Evolutionary conservation across 2,329 filamentous ascomycete species (phyloP), one percentile per base, ranked within the genome.

Genomic region (Seiridium cupressi): DNA sequence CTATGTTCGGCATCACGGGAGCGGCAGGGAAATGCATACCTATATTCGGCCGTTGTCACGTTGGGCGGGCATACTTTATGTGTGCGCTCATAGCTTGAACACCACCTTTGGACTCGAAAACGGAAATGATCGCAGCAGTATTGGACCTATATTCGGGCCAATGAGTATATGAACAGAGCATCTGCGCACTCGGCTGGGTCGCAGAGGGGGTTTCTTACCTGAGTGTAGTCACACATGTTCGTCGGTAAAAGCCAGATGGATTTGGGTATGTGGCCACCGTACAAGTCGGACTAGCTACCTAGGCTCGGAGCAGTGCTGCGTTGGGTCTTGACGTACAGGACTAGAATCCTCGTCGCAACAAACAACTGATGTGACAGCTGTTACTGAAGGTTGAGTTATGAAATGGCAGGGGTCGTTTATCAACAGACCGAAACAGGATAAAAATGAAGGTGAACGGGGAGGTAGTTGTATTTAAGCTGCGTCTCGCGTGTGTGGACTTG

Each of bases 201-300:
- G 6, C 35, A 38, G 31, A 34, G 31, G 34, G 49, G 4, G 26
- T 18, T 9, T 44, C 64, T 10, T 68, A 73, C 70, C 62, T 73
- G 70, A 31, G 70, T 72, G 62, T 73, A 73, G 62, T 73, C 70
- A 58, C 70, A 73, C 70, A 73, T 73, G 51, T 61, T 63, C 36
- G 44, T 9, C 42, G 31, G n/a, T 6, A 38, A 11, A 35, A 34
- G 35, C 9, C 26, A 10, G 49, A 11, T 51, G 49, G 10, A 18
- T 35, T 35, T 40, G 31, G 32, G 10, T 6, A 35, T n/a, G 10
- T 38, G 38, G 53, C 53, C 42, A 55, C 53, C 51, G 51, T 61
- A 38, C 44, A 56, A 26, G 53, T 34, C 38, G 26, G 36, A 36
- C 36, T 40, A 11, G 34, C 55, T 51, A 57, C 49, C 44, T 35